These are phyloP conservation scores for Rhizopogon salebrosus DNA, from an alignment of 768 basidiomycete genomes.

Conservation along the genomic window DNA sequence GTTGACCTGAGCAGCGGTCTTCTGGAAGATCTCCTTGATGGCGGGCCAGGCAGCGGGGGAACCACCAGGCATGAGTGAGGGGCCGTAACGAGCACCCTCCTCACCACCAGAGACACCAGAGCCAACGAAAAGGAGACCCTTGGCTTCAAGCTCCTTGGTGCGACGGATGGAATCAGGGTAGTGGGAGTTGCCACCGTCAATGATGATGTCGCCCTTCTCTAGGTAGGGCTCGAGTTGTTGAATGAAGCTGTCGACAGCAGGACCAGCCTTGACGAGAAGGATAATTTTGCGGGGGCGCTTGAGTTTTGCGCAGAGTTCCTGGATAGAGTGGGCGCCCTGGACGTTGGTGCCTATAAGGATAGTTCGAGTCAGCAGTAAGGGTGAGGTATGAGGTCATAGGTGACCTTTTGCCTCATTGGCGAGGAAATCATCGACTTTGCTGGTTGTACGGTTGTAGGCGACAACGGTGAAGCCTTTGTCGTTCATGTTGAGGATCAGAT, in stretches of 20 bases:
- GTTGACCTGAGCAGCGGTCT: conserved; percentile 89
- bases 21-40: conserved; percentile 99
- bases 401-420: conserved; percentile 96
- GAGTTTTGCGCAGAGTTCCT: conserved; percentile 89
- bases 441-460: conserved; percentile 94
- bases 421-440: conserved; percentile 95
- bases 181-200: conserved; percentile 99
- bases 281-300: conserved; percentile 96
- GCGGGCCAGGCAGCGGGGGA: conserved; percentile 89
- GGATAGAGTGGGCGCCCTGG: conserved; percentile 88
- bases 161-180: conserved; percentile 98
- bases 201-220: conserved; percentile 96
- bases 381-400: conserved; percentile 26
- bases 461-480: conserved; percentile 99
- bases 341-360: conserved; percentile 76
- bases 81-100: conserved; percentile 95
- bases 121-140: conserved; percentile 95
- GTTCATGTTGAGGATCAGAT: conserved; percentile 97
- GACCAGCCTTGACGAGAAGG: conserved; percentile 96
- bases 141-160: conserved; percentile 84
- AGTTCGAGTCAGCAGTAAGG: conserved; percentile 15
- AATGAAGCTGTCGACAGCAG: conserved; percentile 96
- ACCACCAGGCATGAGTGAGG: conserved; percentile 99
- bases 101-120: conserved; percentile 99
- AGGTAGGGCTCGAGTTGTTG: conserved; percentile 81